A percentile compares a stretch with the other conserved stretches of the same genome.
phyloP scores from a whole-genome alignment of 441 rosid genomes.

The Brassica hybrid region DNA sequence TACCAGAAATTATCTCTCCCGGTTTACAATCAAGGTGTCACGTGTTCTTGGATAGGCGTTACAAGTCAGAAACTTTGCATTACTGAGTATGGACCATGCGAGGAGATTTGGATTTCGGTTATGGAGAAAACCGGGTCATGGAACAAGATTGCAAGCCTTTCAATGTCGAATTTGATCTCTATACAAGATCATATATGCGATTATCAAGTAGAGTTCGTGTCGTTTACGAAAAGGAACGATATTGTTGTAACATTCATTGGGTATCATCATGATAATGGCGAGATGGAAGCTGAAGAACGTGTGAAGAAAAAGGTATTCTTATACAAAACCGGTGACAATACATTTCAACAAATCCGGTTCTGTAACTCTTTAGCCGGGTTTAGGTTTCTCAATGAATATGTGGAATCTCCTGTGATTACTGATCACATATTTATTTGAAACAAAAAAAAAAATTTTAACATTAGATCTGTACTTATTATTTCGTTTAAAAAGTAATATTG shows the following conservation, averaged over 20 bases:
- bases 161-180: slow-evolving; percentile 14
- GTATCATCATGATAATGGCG: not conserved
- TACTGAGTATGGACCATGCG: slow-evolving; percentile 14
- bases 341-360: not conserved
- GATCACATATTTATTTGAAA: not conserved
- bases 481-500: no score
- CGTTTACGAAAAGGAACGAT: slow-evolving; percentile 30
- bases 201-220: slow-evolving; percentile 25
- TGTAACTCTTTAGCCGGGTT: not conserved
- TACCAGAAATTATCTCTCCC: slow-evolving; percentile 23
- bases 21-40: slow-evolving; percentile 16
- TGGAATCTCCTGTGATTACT: slow-evolving; percentile 9
- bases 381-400: slow-evolving; percentile 21
- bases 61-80: slow-evolving; percentile 19
- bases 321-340: slow-evolving; percentile 14
- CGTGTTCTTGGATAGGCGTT: slow-evolving; percentile 36
- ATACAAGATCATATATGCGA: not conserved
- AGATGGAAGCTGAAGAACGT: slow-evolving; percentile 5
- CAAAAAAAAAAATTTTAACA: not conserved
- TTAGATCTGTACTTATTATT: not conserved
- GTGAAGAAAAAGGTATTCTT: slow-evolving; percentile 9
- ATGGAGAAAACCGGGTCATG: slow-evolving; percentile 35
- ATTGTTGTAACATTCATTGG: not conserved
- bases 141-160: slow-evolving; percentile 32
- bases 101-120: slow-evolving; percentile 31